Base-by-base conservation (phyloP, 345 rosid genomes). In the Psidium friedrichsthalianum region DNA sequence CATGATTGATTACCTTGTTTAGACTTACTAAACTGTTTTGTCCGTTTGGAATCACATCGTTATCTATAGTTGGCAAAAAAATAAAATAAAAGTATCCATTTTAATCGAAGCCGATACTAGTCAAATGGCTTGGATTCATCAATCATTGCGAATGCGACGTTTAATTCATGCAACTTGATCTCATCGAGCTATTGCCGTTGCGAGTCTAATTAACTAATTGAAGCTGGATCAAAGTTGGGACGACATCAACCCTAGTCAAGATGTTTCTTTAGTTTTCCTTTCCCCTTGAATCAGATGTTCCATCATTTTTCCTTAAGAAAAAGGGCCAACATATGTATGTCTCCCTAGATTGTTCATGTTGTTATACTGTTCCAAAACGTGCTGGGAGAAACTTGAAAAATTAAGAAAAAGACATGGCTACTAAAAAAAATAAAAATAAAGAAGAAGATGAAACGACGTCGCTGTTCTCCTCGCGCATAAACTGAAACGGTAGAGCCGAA, bases 141-240 rank as follows among this genome's bases (percentile, higher is more conserved):
- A 57, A 57, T 57, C 29, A n/a, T n/a, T n/a, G 36, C 18, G 11
- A 57, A 57, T n/a, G 13, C 4, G 3, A 57, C 27, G 27, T 24
- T 56, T 56, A 56, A 56, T 56, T 56, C 29, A 57, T 5, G 3
- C 36, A n/a, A 12, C 8, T 58, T n/a, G 69, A 58, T 58, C 32
- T 58, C 3, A 12, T n/a, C 1, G 8, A n/a, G 69, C 3, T n/a
- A 58, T 58, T 58, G 61, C n/a, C 4, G 36, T 1, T 16, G 32
- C 36, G 12, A 58, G 8, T 58, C 36, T 3, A 58, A 58, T n/a
- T n/a, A 13, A 58, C 36, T 58, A n/a, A 27, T 57, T 24, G 25
- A 11, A 3, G 32, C 11, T 0, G 24, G 78, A 64, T 16, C 44
- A 6, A 64, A 22, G 78, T 32, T 16, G 0, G 76, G 1, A 32